Evolutionary conservation across 495 filamentous ascomycete species (phyloP), one percentile per base, ranked within the genome.

Genomic region (Ramalina intermedia): DNA sequence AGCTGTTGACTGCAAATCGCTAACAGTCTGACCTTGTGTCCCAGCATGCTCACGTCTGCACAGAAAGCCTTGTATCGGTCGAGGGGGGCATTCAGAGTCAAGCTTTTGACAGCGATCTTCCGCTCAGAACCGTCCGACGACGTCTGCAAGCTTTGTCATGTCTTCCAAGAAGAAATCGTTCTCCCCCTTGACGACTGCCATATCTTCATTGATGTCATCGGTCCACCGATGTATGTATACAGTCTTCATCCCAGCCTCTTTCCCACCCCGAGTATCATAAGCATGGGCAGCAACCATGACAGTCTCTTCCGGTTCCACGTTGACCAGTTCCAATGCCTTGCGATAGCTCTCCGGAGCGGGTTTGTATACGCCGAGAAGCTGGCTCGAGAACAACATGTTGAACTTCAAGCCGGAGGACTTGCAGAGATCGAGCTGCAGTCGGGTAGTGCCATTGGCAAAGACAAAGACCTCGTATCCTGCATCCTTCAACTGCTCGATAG

Each of bases 221-320:
- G 73, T 75, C 69, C 69, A 75, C 21, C 75, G 55, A 48, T 66
- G 60, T 6, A 76, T 53, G 57, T 76, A 75, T 16, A 71, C 51
- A 0, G 71, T 74, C 46, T 56, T 65, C 63, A 76, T 65, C 1
- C 74, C 72, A 26, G 57, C 55, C 7, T 45, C 55, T 54, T 63
- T 65, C 20, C 68, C 74, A 0, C 66, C 73, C 6, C 69, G 59
- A 2, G 72, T 43, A 51, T 75, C 73, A 59, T 71, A 75, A 14
- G 70, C 72, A 63, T 76, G 72, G 27, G 73, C 73, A 14, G 73
- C 73, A n/a, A 75, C 71, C 60, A 69, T 58, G 4, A 75, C 70
- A 14, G 62, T 64, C 53, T 78, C 66, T 20, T 70, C 63, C 1
- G 71, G 66, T 24, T 52, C 49, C n/a, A 69, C 53, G 44, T 67